phyloP scores from a whole-genome alignment of 1,284 basidiomycete species.

The Schizophyllum commune region DNA sequence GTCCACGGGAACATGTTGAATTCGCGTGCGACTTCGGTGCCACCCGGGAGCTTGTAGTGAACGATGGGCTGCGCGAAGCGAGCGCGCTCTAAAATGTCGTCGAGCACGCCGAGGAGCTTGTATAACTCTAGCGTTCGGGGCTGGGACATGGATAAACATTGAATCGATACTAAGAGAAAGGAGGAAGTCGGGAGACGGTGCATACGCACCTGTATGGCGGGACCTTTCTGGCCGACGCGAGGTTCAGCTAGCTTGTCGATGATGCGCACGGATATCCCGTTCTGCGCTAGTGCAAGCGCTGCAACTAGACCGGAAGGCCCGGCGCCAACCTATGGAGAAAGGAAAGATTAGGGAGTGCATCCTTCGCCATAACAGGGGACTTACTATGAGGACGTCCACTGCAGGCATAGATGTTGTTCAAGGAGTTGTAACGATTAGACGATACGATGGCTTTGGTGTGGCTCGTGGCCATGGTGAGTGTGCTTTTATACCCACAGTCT shows the following conservation, averaged over 20 bases:
- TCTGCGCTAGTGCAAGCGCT: conserved; percentile 10
- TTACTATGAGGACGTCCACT: neutral
- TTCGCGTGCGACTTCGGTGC: neutral
- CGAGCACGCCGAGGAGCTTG: neutral
- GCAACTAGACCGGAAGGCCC: conserved; percentile 10
- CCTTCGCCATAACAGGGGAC: no score
- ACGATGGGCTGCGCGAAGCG: neutral
- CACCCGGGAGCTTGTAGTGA: neutral
- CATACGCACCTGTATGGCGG: conserved; percentile 7
- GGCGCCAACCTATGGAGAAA: conserved; percentile 4
- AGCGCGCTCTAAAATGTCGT: neutral
- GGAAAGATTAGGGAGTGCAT: no score
- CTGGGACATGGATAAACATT: neutral
- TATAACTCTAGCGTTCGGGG: neutral
- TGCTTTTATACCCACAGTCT: no score
- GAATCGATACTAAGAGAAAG: neutral
- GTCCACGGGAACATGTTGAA: neutral
- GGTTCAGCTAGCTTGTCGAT: conserved; percentile 8
- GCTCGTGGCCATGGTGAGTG: no score
- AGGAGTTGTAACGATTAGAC: no score
- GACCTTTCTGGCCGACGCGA: conserved; percentile 11
- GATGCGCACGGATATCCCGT: conserved; percentile 11
- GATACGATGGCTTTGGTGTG: no score
- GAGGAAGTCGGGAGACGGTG: neutral
- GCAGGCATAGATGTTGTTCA: no score